Evolutionary conservation across 345 rosid species (phyloP).

Genomic region (Camelina sativa): DNA sequence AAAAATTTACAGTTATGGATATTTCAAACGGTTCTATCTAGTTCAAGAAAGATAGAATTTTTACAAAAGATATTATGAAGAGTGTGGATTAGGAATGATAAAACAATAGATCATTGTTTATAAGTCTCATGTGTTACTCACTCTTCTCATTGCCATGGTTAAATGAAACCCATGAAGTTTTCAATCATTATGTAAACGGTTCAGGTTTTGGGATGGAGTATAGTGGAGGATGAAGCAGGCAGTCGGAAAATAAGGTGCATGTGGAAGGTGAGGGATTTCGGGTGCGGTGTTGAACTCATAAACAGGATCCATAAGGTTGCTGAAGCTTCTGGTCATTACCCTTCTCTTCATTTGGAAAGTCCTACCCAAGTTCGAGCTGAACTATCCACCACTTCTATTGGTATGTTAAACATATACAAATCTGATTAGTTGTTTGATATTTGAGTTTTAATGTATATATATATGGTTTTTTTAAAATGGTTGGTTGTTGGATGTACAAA

Average conservation of each 20-base stretch:
- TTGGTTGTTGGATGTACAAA: conserved; percentile 22
- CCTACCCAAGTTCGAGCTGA: conserved; percentile 86
- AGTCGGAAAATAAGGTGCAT: conserved; percentile 77
- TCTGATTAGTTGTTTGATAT: conserved; percentile 11
- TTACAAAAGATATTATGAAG: too few species aligned
- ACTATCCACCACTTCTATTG: conserved; percentile 77
- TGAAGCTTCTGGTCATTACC: conserved; percentile 78
- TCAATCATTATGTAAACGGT: not conserved
- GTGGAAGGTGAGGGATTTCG: conserved; percentile 86
- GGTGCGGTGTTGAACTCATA: conserved; percentile 80
- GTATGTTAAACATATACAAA: conserved; percentile 40
- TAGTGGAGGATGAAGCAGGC: conserved; percentile 72
- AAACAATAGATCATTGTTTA: not conserved
- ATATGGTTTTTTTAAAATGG: not conserved
- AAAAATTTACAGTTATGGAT: too few species aligned
- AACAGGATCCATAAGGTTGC: conserved; percentile 69
- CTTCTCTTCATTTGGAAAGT: conserved; percentile 72
- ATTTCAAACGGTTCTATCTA: too few species aligned
- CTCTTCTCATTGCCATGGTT: not conserved
- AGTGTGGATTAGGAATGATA: too few species aligned
- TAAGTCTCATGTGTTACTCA: not conserved
- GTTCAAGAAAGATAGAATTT: too few species aligned
- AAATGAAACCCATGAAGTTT: too few species aligned
- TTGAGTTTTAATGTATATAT: conserved; percentile 31
- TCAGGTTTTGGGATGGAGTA: conserved; percentile 91